phyloP scores from a whole-genome alignment of 2,329 filamentous ascomycete species.

The Fonsecaea monophora region DNA sequence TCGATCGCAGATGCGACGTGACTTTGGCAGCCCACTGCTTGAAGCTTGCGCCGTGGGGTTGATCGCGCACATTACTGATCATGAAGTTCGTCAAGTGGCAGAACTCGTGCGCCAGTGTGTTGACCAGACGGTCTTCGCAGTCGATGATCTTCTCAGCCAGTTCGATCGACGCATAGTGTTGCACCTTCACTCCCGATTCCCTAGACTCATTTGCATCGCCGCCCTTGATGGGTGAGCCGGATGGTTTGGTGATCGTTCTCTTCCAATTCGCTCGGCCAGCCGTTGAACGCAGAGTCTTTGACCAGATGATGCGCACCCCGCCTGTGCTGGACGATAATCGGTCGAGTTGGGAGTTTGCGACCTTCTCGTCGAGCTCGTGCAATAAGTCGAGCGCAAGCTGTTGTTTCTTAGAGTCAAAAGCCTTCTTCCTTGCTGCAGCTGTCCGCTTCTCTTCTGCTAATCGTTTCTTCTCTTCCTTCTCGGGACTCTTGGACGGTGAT shows the following conservation, averaged over 20 bases:
- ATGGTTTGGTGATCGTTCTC: conserved; percentile 59
- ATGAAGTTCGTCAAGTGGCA: conserved; percentile 95
- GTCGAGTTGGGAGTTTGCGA: conserved; percentile 58
- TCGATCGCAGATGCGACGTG: conserved; percentile 46
- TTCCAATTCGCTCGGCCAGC: conserved; percentile 74
- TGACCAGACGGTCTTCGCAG: conserved; percentile 76
- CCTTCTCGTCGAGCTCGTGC: conserved; percentile 60
- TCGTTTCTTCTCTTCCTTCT: conserved; percentile 37
- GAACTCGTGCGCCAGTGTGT: conserved; percentile 95
- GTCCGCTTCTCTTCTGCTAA: conserved; percentile 46
- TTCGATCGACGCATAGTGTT: conserved; percentile 79
- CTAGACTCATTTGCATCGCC: conserved; percentile 23
- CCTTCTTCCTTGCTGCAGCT: conserved; percentile 51
- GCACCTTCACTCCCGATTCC: conserved; percentile 40
- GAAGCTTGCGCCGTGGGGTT: conserved; percentile 85
- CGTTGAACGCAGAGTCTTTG: conserved; percentile 67
- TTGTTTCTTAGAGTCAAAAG: conserved; percentile 62
- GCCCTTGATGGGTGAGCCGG: conserved; percentile 37
- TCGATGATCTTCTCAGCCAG: conserved; percentile 88
- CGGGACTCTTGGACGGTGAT: conserved; percentile 38
- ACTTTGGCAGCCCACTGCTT: conserved; percentile 68
- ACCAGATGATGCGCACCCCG: conserved; percentile 67
- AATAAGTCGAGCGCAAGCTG: conserved; percentile 62
- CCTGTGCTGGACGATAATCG: conserved; percentile 59
- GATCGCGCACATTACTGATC: conserved; percentile 74